Conservation (phyloP, 805 yeast genomes). For the Candida vaughaniae region DNA sequence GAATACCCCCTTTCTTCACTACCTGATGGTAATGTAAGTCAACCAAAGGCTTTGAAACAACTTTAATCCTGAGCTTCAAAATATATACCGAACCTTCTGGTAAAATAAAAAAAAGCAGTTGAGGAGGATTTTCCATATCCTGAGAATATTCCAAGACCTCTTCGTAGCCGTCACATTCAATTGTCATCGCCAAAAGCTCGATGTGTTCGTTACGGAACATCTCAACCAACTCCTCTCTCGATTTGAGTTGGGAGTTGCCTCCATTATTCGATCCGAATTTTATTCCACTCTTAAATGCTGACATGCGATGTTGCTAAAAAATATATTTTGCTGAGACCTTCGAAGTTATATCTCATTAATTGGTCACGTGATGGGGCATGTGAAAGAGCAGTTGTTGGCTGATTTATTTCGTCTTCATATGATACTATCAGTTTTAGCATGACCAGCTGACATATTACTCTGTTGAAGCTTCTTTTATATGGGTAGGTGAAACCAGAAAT, state of each 20-base stretch:
- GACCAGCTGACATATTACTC: too few species aligned
- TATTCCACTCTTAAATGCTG: too few species aligned
- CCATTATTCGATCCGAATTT: too few species aligned
- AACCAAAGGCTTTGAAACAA: conserved; percentile 19
- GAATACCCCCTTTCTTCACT: conserved; percentile 27
- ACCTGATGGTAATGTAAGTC: conserved; percentile 25
- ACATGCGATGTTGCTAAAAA: too few species aligned
- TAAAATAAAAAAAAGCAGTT: conserved; percentile 20
- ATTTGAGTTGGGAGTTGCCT: too few species aligned
- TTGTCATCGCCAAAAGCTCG: conserved; percentile 24
- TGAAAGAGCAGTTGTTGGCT: too few species aligned
- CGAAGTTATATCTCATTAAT: too few species aligned
- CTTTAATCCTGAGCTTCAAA: conserved; percentile 23
- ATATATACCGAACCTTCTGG: conserved; percentile 27
- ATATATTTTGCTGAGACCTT: too few species aligned
- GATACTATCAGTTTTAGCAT: too few species aligned
- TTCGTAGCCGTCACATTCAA: conserved; percentile 27
- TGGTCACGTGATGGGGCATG: conserved; percentile 6
- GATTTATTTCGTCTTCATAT: too few species aligned
- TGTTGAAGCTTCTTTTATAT: too few species aligned
- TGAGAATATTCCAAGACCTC: conserved; percentile 18
- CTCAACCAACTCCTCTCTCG: conserved; percentile 15
- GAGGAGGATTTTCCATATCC: conserved; percentile 27
- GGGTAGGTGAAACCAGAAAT: too few species aligned
- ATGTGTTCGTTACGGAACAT: conserved; percentile 23